Evolutionary conservation across 2,329 filamentous ascomycete genomes (phyloP).

Genomic region (Dothiorella sarmentorum): DNA sequence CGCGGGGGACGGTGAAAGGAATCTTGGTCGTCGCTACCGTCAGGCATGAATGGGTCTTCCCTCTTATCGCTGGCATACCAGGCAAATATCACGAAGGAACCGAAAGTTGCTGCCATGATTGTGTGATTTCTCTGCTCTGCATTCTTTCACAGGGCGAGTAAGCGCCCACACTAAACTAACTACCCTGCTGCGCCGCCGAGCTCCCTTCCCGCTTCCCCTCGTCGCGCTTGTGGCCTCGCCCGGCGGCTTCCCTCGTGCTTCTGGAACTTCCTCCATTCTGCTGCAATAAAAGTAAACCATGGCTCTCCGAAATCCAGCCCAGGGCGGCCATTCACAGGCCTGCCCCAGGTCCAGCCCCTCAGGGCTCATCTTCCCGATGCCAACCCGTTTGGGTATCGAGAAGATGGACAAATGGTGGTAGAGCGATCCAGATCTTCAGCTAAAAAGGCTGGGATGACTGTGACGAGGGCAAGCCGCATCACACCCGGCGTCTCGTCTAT

Average conservation of each 20-base stretch:
- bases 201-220: slow-evolving; percentile 17
- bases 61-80: neutral
- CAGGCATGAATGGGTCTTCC: neutral
- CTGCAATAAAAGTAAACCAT: neutral
- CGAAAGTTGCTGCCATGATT: slow-evolving; percentile 6
- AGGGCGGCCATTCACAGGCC: neutral
- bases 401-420: neutral
- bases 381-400: neutral
- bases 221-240: neutral
- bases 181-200: slow-evolving; percentile 4
- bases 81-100: slow-evolving; percentile 3
- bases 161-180: slow-evolving; percentile 10
- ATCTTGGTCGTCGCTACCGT: neutral
- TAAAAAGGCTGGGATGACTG: slow-evolving; percentile 8
- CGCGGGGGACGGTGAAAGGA: slow-evolving; percentile 9
- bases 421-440: slow-evolving; percentile 13
- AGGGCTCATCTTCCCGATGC: neutral
- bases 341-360: neutral
- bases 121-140: slow-evolving; percentile 12
- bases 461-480: slow-evolving; percentile 20
- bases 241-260: slow-evolving; percentile 4
- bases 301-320: neutral
- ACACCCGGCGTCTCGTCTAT: slow-evolving; percentile 18
- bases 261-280: slow-evolving; percentile 12
- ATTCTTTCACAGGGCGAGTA: slow-evolving; percentile 15